phyloP scores from a whole-genome alignment of 176 grass and related monocot genomes.

The Musa acuminata region DNA sequence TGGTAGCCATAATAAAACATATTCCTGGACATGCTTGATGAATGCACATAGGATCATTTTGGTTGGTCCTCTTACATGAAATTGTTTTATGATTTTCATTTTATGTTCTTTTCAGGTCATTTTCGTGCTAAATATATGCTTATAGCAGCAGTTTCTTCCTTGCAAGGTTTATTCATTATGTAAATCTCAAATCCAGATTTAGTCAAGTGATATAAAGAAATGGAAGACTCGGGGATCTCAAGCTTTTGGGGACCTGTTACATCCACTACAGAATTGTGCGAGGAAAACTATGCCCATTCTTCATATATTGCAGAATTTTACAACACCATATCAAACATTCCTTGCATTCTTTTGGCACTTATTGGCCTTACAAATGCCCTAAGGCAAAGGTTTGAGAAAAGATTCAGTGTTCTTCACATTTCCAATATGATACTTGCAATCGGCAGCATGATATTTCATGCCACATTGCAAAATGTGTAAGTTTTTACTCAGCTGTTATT shows the following conservation, averaged over 20 bases:
- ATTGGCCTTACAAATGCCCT: conserved; percentile 5
- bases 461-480: conserved; percentile 12
- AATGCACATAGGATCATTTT: no score
- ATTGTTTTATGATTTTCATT: no score
- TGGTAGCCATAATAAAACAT: no score
- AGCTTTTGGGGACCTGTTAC: conserved; percentile 10
- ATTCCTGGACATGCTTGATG: no score
- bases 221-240: conserved; percentile 1
- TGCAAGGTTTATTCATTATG: neutral
- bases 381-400: conserved; percentile 12
- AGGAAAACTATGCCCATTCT: conserved; percentile 10
- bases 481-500: neutral
- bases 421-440: conserved; percentile 12
- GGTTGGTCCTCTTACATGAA: no score
- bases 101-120: neutral
- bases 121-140: neutral
- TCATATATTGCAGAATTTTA: conserved; percentile 13
- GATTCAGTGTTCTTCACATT: conserved; percentile 9
- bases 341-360: conserved; percentile 8
- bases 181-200: neutral
- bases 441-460: conserved; percentile 9
- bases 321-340: conserved; percentile 8
- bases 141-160: neutral
- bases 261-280: neutral
- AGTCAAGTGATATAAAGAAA: neutral